Evolutionary conservation across 768 basidiomycete species (phyloP), one percentile per base, ranked within the genome.

Genomic region (Fomitopsis serialis): DNA sequence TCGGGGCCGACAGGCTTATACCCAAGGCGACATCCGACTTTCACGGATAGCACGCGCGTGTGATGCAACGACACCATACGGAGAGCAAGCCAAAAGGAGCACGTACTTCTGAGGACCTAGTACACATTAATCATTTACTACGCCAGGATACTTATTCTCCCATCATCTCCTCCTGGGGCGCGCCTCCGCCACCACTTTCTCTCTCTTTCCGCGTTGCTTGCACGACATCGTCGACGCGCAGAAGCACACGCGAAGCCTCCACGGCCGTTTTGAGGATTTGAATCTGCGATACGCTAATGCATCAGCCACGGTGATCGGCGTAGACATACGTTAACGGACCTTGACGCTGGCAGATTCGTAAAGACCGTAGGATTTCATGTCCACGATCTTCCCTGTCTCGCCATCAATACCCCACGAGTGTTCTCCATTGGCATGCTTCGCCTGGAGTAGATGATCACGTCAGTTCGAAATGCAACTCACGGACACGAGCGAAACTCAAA

Each of bases 291-390:
- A 25, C n/a, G 29, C 11, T 11, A 32, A 32, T 11, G 11, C n/a
- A 15, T 45, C 13, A 43, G 42, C 24, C 6, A 35, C 17, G 15
- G n/a, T 25, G 21, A 49, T 17, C n/a, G 10, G n/a, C 3, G 21
- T 19, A 15, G 56, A 24, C 15, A 42, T 45, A 25, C 13, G 48
- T 37, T 13, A 23, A 54, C 53, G 11, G 22, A 61, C 59, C 59
- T 98, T 98, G 66, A 99, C 96, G 59, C 92, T 93, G 4, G 96
- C 94, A 34, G 89, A 92, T 73, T 99, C 97, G 60, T 92, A 92
- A 55, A 99, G 72, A 1, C 94, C 94, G 68, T 98, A 97, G 44
- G 74, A 71, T 67, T 92, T 94, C 96, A 98, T 98, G 67, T 98
- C 92, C 40, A 89, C 89, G 37, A 94, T 85, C 72, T 95, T 96